Base-by-base conservation (phyloP, 139 green algal genomes). In the Closterium sp. region DNA sequence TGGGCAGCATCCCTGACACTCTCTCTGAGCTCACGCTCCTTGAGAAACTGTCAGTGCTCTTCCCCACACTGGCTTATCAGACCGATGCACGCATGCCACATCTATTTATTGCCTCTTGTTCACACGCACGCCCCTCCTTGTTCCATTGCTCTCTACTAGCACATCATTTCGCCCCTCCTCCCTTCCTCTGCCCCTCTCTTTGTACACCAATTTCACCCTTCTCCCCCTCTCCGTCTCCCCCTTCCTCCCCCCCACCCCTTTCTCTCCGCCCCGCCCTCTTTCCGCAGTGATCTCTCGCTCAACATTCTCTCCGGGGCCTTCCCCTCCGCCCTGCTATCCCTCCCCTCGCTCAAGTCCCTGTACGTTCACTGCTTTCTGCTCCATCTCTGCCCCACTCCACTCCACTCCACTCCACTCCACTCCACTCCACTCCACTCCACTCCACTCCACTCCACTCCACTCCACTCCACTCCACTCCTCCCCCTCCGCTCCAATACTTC, bases 291-390 rank as follows among this genome's bases (percentile, higher is more conserved):
- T 28, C 88, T 90, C 88, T 90, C 88, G 5, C 30, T 90, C 88
- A 31, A 50, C 88, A 19, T 86, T 6, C 29, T 62, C 88, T 29
- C 27, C 27, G n/a, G 27, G 27, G 10, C 2, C n/a, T 90, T 62
- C 88, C 30, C 28, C 88, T 90, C 88, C 88, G n/a, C 70, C n/a
- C 28, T 62, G n/a, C 30, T 86, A 50, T 90, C 88, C n/a, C 30
- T 90, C 30, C 27, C 30, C 27, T n/a, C 28, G n/a, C 70, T 62
- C 88, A 30, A 31, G 38, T 90, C 88, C 27, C 29, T 86, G 38
- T 86, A 50, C 88, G 38, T 86, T 4, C 27, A 50, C 88, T 9
- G 24, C 19, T 90, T 38, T 38, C n/a, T 7, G n/a, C n/a, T n/a
- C n/a, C n/a, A n/a, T n/a, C n/a, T n/a, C n/a, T n/a, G n/a, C 87